Percentiles rank a stretch among this genome's conserved stretches.
phyloP scores from a whole-genome alignment of 2,329 filamentous ascomycete genomes.

The Exophiala viscosa region DNA sequence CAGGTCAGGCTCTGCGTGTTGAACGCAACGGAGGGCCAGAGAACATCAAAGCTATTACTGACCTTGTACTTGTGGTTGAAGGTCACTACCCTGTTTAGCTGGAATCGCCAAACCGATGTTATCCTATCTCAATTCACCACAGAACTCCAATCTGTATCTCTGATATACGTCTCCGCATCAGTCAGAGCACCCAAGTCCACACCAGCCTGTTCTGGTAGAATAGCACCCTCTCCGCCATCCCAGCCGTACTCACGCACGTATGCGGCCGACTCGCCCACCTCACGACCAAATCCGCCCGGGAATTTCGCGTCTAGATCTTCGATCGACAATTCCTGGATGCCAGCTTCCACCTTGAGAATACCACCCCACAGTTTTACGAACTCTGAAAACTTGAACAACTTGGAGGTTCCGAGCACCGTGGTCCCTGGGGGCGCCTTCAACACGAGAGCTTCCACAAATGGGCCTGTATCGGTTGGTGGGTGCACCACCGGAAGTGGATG shows the following conservation, averaged over 20 bases:
- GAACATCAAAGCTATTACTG: too few relatives aligned
- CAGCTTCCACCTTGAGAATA: conserved; percentile 4
- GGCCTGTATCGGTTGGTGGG: conserved; percentile 30
- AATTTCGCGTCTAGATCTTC: conserved; percentile 29
- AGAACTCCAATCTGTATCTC: conserved; percentile 4
- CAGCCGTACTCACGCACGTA: conserved; percentile 38
- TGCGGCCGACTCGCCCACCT: conserved; percentile 34
- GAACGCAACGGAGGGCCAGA: too few relatives aligned
- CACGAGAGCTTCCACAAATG: conserved; percentile 31
- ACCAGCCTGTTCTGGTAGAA: conserved; percentile 30
- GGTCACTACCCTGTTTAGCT: too few relatives aligned
- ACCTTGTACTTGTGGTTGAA: too few relatives aligned
- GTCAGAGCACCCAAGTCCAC: conserved; percentile 1
- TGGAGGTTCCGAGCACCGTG: conserved; percentile 21
- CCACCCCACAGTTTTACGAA: conserved; percentile 19
- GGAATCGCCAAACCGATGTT: too few relatives aligned
- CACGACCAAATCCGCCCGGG: conserved; percentile 29
- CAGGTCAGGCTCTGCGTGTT: too few relatives aligned
- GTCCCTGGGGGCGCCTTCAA: conserved; percentile 21
- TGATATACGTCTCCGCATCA: conserved; percentile 5
- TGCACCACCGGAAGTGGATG: conserved; percentile 29
- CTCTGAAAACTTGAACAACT: conserved; percentile 11
- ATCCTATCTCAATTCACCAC: neutral
- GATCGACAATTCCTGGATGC: conserved; percentile 6
- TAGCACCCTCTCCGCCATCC: conserved; percentile 34